Conservation (phyloP, 2,329 filamentous ascomycete genomes). For the Penicillium oxalicum region DNA sequence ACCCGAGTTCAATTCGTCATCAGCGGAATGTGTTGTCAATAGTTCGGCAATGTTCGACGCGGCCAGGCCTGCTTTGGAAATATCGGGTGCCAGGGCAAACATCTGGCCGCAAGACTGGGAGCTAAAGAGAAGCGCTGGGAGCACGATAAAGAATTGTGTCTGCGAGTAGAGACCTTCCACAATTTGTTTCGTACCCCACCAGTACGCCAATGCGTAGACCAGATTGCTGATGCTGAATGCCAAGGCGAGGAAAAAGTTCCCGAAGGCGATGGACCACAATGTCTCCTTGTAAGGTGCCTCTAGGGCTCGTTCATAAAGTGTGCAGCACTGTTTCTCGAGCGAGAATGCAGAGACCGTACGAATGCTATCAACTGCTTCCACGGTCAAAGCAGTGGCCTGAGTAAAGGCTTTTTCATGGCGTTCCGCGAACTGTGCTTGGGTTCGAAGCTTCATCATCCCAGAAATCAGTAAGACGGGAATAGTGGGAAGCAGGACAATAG, state of each 20-base stretch:
- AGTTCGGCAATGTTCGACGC: slow-evolving; percentile 50
- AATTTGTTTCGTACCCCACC: slow-evolving; percentile 69
- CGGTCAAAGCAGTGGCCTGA: slow-evolving; percentile 45
- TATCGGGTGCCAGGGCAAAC: slow-evolving; percentile 67
- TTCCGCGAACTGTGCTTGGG: slow-evolving; percentile 54
- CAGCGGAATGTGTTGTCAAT: slow-evolving; percentile 26
- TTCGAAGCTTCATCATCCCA: slow-evolving; percentile 61
- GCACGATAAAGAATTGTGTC: slow-evolving; percentile 65
- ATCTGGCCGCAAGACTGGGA: slow-evolving; percentile 69
- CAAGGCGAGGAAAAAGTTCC: slow-evolving; percentile 41
- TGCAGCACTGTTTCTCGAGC: slow-evolving; percentile 45
- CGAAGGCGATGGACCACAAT: slow-evolving; percentile 41
- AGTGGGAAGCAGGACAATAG: slow-evolving; percentile 62
- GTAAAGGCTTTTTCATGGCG: slow-evolving; percentile 47
- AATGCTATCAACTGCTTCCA: slow-evolving; percentile 49
- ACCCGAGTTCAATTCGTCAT: slow-evolving; percentile 18
- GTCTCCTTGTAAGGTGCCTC: slow-evolving; percentile 44
- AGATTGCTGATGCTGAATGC: slow-evolving; percentile 51
- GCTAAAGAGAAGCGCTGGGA: slow-evolving; percentile 63
- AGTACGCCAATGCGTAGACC: slow-evolving; percentile 70
- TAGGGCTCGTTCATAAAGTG: slow-evolving; percentile 41
- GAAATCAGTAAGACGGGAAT: slow-evolving; percentile 63
- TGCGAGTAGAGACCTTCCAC: slow-evolving; percentile 59
- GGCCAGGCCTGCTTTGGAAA: slow-evolving; percentile 59
- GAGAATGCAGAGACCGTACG: slow-evolving; percentile 47